A percentile compares a stretch with the other conserved stretches of the same genome.
These are phyloP conservation scores for Podospora pseudoanserina DNA, from an alignment of 495 filamentous ascomycete species.

Conservation along the genomic window DNA sequence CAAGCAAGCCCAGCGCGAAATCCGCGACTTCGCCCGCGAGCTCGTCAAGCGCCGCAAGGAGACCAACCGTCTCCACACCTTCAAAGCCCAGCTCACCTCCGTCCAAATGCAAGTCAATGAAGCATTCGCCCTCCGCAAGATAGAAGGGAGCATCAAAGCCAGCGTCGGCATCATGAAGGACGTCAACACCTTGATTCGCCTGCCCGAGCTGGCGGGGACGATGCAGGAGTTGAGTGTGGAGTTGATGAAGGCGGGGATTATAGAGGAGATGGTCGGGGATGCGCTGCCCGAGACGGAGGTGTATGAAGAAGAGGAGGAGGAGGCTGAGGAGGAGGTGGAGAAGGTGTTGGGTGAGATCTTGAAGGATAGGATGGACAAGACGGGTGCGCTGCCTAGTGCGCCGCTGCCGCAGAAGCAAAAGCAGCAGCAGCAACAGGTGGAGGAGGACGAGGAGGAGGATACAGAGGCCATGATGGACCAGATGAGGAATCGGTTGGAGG, in stretches of 20 bases:
- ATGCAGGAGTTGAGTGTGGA: slow-evolving; percentile 88
- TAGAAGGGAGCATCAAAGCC: slow-evolving; percentile 85
- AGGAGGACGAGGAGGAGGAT: slow-evolving; percentile 80
- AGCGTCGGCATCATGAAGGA: slow-evolving; percentile 94
- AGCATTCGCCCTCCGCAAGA: slow-evolving; percentile 92
- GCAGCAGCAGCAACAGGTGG: slow-evolving; percentile 52
- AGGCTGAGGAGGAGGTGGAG: slow-evolving; percentile 87
- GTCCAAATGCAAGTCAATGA: slow-evolving; percentile 98
- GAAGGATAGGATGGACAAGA: slow-evolving; percentile 72
- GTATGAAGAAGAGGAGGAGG: slow-evolving; percentile 70
- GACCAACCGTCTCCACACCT: slow-evolving; percentile 67
- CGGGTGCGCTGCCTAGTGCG: slow-evolving; percentile 52
- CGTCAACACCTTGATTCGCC: slow-evolving; percentile 77
- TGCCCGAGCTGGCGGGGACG: slow-evolving; percentile 83
- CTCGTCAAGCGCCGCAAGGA: slow-evolving; percentile 79
- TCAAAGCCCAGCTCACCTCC: slow-evolving; percentile 85
- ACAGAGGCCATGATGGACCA: slow-evolving; percentile 82
- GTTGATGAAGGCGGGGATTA: slow-evolving; percentile 89
- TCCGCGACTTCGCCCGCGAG: slow-evolving; percentile 82
- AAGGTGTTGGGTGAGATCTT: slow-evolving; percentile 88
- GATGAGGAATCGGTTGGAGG: slow-evolving; percentile 89
- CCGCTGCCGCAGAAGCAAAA: slow-evolving; percentile 55
- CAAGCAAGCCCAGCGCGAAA: slow-evolving; percentile 70
- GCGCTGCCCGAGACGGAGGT: slow-evolving; percentile 64
- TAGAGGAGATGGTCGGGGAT: slow-evolving; percentile 95